Evolutionary conservation across 1,139 yeast genomes (phyloP).

Genomic region (Taiozyma sp.): DNA sequence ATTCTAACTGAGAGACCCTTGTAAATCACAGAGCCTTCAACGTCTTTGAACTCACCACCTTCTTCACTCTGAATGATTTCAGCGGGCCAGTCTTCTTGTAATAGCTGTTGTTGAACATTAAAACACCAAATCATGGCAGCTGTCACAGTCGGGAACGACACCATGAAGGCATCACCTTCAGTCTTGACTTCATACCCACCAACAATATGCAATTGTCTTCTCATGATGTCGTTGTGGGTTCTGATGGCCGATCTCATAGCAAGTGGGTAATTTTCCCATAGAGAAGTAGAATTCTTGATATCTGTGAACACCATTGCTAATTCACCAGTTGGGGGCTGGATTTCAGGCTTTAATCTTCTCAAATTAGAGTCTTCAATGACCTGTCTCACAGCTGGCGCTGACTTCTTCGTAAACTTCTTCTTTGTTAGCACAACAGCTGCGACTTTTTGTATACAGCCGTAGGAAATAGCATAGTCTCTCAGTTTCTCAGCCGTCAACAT

Average conservation of each 20-base stretch:
- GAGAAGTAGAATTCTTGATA: constrained; percentile 86
- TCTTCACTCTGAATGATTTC: constrained; percentile 84
- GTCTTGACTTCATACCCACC: constrained; percentile 99
- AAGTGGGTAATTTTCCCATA: constrained; percentile 91
- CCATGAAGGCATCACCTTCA: constrained; percentile 99
- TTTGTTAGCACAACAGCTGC: constrained; percentile 80
- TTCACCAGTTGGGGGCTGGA: constrained; percentile 92
- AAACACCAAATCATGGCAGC: constrained; percentile 93
- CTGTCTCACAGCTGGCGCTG: constrained; percentile 36
- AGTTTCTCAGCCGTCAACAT: constrained; percentile 91
- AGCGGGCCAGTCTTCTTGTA: constrained; percentile 92
- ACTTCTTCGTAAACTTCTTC: constrained; percentile 41
- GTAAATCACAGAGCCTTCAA: constrained; percentile 57
- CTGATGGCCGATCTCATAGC: constrained; percentile 98
- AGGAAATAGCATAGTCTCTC: constrained; percentile 91
- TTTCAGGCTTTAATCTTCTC: constrained; percentile 85
- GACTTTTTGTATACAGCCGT: constrained; percentile 82
- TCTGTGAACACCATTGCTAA: constrained; percentile 96
- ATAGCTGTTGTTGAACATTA: constrained; percentile 80
- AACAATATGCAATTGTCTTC: constrained; percentile 85
- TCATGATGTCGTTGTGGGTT: constrained; percentile 90
- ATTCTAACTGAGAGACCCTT: constrained; percentile 92
- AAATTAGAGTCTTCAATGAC: constrained; percentile 71
- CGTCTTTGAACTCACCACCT: constrained; percentile 80
- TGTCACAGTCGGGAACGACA: constrained; percentile 92